Evolutionary conservation across 352 stramenopile species (phyloP).

Genomic region (Hyaloperonospora brassicae): DNA sequence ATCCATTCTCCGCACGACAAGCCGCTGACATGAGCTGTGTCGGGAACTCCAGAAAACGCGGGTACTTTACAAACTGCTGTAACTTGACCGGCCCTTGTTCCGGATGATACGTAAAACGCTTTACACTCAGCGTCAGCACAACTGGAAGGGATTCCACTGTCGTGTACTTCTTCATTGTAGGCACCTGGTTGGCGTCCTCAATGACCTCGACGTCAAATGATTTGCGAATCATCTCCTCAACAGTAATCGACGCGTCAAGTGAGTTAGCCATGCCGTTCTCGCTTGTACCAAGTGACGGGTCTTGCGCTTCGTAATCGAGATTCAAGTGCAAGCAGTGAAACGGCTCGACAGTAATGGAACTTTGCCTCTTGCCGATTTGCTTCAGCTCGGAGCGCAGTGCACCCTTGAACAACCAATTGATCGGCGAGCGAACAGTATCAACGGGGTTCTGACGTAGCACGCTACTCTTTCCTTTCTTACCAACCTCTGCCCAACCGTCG

Average conservation of each 20-base stretch:
- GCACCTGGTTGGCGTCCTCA: slow-evolving; percentile 38
- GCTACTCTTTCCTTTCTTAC: slow-evolving; percentile 67
- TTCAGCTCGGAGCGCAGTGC: slow-evolving; percentile 70
- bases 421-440: slow-evolving; percentile 53
- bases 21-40: slow-evolving; percentile 53
- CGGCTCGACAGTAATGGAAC: slow-evolving; percentile 79
- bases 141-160: slow-evolving; percentile 67
- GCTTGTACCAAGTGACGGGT: too few species aligned
- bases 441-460: slow-evolving; percentile 68
- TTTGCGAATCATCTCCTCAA: slow-evolving; percentile 71
- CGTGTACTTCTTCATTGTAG: slow-evolving; percentile 64
- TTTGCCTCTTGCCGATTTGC: slow-evolving; percentile 61
- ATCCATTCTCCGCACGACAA: slow-evolving; percentile 49
- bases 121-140: slow-evolving; percentile 76
- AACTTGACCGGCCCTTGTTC: slow-evolving; percentile 72
- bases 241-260: slow-evolving; percentile 33
- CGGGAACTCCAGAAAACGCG: slow-evolving; percentile 60
- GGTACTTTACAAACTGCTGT: slow-evolving; percentile 81
- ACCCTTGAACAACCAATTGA: slow-evolving; percentile 84
- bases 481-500: slow-evolving; percentile 73
- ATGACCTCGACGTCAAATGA: slow-evolving; percentile 72
- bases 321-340: slow-evolving; percentile 83
- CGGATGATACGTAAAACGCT: slow-evolving; percentile 81
- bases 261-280: slow-evolving; percentile 36
- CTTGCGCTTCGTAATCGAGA: slow-evolving; percentile 46